Evolutionary conservation across 2,329 filamentous ascomycete genomes (phyloP), one percentile per base, ranked within the genome.

Genomic region (Alternaria infectoria): DNA sequence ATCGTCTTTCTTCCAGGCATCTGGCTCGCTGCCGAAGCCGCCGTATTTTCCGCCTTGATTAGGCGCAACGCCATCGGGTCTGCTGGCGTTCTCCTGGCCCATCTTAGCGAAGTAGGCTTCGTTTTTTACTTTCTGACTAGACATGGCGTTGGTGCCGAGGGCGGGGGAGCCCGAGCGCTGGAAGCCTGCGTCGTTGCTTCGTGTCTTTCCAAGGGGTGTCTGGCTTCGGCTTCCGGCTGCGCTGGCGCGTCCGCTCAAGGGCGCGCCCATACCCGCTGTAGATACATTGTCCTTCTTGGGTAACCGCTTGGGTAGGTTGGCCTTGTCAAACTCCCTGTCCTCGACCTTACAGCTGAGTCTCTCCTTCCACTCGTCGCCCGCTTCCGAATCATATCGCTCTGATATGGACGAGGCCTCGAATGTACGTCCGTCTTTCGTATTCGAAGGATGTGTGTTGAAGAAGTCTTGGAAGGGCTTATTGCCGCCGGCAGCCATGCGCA

Each of bases 311-410:
- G 89, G 90, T 78, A 90, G 87, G 8, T 75, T 78, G 30, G 87
- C 89, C 15, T 90, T 90, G 3, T 96, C 91, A 77, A 96, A 98
- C 70, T 97, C 93, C 62, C 87, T 87, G 12, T 91, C 92, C 80
- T 98, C 96, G 7, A 96, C 92, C 83, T 96, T 95, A 73, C 92
- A 92, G 32, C 89, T 90, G 68, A 98, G 81, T 65, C 93, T 87
- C 79, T 97, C 94, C 81, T 97, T 97, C 89, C 91, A 98, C 83
- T 97, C 95, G 81, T 97, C 95, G 59, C 94, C 95, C 0, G 91
- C 92, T 68, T 96, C 93, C 59, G 92, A 92, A 65, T 93, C 90
- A 78, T 98, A 98, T 59, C 95, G 86, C 80, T 97, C 93, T 64
- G 93, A 90, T 69, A 97, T 96, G 7, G 93, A 96, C 13, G 91